phyloP scores from a whole-genome alignment of 2,329 filamentous ascomycete species.

The Fusarium piperis region DNA sequence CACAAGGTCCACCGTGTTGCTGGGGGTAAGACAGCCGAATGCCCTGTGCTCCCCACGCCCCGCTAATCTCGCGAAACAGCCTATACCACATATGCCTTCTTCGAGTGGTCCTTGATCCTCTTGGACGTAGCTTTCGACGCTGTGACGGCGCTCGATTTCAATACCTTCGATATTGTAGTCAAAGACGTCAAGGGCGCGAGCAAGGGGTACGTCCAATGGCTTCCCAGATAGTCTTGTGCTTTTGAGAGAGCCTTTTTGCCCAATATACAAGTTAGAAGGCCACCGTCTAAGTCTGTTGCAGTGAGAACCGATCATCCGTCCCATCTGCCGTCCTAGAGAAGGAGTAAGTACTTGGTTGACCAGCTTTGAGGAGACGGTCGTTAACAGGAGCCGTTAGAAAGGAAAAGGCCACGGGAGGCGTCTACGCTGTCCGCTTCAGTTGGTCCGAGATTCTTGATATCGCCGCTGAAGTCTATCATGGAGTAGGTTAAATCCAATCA shows the following conservation, averaged over 20 bases:
- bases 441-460: constrained; percentile 82
- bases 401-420: constrained; percentile 74
- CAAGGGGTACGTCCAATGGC: constrained; percentile 98
- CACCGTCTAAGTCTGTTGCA: constrained; percentile 56
- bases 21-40: constrained; percentile 73
- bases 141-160: constrained; percentile 91
- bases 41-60: neutral
- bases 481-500: constrained; percentile 63
- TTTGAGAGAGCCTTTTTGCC: constrained; percentile 38
- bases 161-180: constrained; percentile 85
- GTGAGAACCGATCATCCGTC: constrained; percentile 58
- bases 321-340: constrained; percentile 70
- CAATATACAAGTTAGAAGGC: constrained; percentile 44
- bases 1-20: constrained; percentile 96
- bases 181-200: constrained; percentile 89
- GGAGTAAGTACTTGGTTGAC: constrained; percentile 66
- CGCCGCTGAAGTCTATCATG: constrained; percentile 89
- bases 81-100: constrained; percentile 97
- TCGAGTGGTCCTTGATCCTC: constrained; percentile 95
- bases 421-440: constrained; percentile 77
- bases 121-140: constrained; percentile 98
- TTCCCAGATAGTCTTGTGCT: constrained; percentile 78
- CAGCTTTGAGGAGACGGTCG: neutral
- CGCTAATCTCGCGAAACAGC: constrained; percentile 62
- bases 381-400: constrained; percentile 65